Evolutionary conservation across 75 land plant genomes (phyloP).

Genomic region (Cupressus sempervirens): DNA sequence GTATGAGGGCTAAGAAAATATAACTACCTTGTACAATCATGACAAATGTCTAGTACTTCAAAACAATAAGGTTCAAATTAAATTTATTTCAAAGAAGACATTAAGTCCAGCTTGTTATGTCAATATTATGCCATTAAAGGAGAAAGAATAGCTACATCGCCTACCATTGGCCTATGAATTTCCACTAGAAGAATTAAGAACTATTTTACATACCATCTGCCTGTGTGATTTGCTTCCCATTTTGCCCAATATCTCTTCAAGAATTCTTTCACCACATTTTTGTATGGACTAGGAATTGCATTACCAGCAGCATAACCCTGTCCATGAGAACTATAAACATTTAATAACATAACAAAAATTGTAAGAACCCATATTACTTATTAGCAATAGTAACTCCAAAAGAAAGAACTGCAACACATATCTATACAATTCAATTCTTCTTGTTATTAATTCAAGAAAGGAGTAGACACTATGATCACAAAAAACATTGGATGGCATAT

Average conservation of each 20-base stretch:
- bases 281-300: conserved; percentile 88
- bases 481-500: neutral
- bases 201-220: conserved; percentile 61
- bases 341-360: neutral
- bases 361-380: neutral
- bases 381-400: neutral
- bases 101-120: neutral
- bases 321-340: neutral
- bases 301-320: conserved; percentile 98
- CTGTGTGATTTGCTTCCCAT: conserved; percentile 92
- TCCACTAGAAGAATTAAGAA: neutral
- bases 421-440: neutral
- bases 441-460: neutral
- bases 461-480: neutral
- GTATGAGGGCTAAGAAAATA: neutral
- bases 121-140: neutral
- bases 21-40: neutral
- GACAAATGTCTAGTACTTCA: neutral
- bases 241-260: conserved; percentile 92
- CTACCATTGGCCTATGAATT: neutral
- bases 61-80: neutral
- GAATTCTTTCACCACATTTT: conserved; percentile 89
- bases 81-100: neutral
- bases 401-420: neutral
- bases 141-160: neutral